These are phyloP conservation scores for Triadica sebifera DNA, from an alignment of 345 rosid genomes.

Conservation along the genomic window DNA sequence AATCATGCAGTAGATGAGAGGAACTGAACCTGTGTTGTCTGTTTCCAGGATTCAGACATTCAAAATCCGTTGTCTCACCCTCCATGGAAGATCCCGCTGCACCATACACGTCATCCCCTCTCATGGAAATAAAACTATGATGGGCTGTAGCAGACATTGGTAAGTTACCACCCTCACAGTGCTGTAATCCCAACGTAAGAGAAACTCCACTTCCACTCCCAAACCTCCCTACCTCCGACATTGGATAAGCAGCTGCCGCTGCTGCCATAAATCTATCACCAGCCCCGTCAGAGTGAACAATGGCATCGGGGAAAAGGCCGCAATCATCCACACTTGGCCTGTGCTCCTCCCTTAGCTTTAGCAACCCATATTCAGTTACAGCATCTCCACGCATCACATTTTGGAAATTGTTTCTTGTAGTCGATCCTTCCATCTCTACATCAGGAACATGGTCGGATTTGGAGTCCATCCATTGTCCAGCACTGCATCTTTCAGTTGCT, in stretches of 20 bases:
- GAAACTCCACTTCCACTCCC: slow-evolving; percentile 59
- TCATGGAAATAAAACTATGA: slow-evolving; percentile 42
- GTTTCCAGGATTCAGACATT: slow-evolving; percentile 53
- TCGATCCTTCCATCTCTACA: slow-evolving; percentile 38
- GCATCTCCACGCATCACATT: slow-evolving; percentile 29
- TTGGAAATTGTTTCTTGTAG: slow-evolving; percentile 31
- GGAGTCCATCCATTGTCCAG: slow-evolving; percentile 31
- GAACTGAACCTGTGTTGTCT: slow-evolving; percentile 63
- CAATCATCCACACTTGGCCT: slow-evolving; percentile 34
- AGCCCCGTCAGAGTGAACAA: slow-evolving; percentile 33
- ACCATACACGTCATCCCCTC: slow-evolving; percentile 45
- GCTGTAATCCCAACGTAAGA: slow-evolving; percentile 78
- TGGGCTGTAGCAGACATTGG: slow-evolving; percentile 47
- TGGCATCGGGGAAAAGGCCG: slow-evolving; percentile 40
- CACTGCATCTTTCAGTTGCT: slow-evolving; percentile 26
- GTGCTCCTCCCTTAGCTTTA: slow-evolving; percentile 40
- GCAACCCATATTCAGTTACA: slow-evolving; percentile 37
- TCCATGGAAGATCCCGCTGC: slow-evolving; percentile 40
- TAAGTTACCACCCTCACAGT: slow-evolving; percentile 51
- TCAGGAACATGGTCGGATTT: slow-evolving; percentile 32
- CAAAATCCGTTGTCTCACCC: slow-evolving; percentile 53
- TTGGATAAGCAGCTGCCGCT: slow-evolving; percentile 49
- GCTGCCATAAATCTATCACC: slow-evolving; percentile 45
- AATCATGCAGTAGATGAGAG: slow-evolving; percentile 75
- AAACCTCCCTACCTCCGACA: slow-evolving; percentile 50